Evolutionary conservation across 2,329 filamentous ascomycete species (phyloP).

Genomic region (Septoria petroselini): DNA sequence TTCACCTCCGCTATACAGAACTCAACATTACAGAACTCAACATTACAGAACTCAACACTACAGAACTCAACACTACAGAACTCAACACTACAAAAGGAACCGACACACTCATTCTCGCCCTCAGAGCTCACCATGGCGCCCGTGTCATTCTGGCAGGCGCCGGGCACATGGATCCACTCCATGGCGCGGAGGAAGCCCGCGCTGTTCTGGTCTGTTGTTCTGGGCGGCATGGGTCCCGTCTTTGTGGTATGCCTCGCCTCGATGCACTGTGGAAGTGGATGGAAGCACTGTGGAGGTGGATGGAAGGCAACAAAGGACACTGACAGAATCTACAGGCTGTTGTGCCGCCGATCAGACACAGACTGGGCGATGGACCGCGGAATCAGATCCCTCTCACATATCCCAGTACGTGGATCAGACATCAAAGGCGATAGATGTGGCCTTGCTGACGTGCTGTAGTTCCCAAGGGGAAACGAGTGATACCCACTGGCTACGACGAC

Average conservation of each 20-base stretch:
- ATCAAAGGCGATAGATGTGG: no score
- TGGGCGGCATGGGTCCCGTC: constrained; percentile 71
- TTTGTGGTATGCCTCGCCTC: constrained; percentile 16
- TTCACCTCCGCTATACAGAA: constrained; percentile 19
- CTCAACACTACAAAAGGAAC: neutral
- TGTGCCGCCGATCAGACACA: constrained; percentile 69
- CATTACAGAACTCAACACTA: no score
- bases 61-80: no score
- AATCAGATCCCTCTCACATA: constrained; percentile 81
- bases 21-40: no score
- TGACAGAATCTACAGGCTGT: constrained; percentile 43
- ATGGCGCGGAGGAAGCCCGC: constrained; percentile 82
- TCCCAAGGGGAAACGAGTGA: constrained; percentile 47
- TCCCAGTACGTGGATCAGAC: constrained; percentile 88
- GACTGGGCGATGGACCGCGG: constrained; percentile 70
- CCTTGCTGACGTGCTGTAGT: constrained; percentile 36
- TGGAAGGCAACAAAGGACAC: neutral
- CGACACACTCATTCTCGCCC: no score
- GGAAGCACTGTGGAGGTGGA: no score
- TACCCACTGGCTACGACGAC: constrained; percentile 49
- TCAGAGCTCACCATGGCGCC: constrained; percentile 69
- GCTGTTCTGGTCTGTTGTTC: constrained; percentile 79
- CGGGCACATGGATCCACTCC: constrained; percentile 84
- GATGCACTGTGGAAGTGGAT: no score
- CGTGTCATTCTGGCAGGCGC: constrained; percentile 79